phyloP scores from a whole-genome alignment of 1,139 yeast genomes.

The Zygoascus meyerae region DNA sequence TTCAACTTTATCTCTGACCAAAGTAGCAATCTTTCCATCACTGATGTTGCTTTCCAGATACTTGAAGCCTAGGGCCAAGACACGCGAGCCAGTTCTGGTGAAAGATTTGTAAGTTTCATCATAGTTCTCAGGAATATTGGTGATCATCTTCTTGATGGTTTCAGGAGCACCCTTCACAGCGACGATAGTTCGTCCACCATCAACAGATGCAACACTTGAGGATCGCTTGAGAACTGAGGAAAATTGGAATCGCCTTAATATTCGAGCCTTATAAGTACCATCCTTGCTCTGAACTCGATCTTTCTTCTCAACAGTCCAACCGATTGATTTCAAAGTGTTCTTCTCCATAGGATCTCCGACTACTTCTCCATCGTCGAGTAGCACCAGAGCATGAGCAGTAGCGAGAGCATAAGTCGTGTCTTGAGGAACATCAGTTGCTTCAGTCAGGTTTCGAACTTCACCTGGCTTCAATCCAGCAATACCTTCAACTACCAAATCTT shows the following conservation, averaged over 20 bases:
- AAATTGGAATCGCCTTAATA: slow-evolving; percentile 92
- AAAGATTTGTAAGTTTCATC: slow-evolving; percentile 85
- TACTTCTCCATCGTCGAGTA: slow-evolving; percentile 89
- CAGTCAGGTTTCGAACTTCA: slow-evolving; percentile 52
- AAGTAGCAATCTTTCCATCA: slow-evolving; percentile 47
- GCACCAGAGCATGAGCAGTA: slow-evolving; percentile 93
- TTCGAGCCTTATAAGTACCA: slow-evolving; percentile 47
- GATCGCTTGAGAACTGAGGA: slow-evolving; percentile 95
- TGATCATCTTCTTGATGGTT: slow-evolving; percentile 75
- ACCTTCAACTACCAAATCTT: slow-evolving; percentile 94
- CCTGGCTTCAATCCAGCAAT: slow-evolving; percentile 65
- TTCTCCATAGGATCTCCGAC: slow-evolving; percentile 99
- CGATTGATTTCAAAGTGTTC: slow-evolving; percentile 83
- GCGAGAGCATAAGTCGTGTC: slow-evolving; percentile 75
- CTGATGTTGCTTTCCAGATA: slow-evolving; percentile 50
- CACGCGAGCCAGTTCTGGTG: slow-evolving; percentile 95
- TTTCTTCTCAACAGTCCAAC: slow-evolving; percentile 75
- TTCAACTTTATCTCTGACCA: slow-evolving; percentile 74
- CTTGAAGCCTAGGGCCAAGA: slow-evolving; percentile 87
- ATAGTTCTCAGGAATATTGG: slow-evolving; percentile 66
- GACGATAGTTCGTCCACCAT: slow-evolving; percentile 54
- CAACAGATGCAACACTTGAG: slow-evolving; percentile 71
- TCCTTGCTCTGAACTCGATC: slow-evolving; percentile 39
- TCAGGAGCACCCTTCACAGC: slow-evolving; percentile 99
- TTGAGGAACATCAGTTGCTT: slow-evolving; percentile 56